Conservation (phyloP, 2,329 filamentous ascomycete genomes). For the Madurella fahalii region DNA sequence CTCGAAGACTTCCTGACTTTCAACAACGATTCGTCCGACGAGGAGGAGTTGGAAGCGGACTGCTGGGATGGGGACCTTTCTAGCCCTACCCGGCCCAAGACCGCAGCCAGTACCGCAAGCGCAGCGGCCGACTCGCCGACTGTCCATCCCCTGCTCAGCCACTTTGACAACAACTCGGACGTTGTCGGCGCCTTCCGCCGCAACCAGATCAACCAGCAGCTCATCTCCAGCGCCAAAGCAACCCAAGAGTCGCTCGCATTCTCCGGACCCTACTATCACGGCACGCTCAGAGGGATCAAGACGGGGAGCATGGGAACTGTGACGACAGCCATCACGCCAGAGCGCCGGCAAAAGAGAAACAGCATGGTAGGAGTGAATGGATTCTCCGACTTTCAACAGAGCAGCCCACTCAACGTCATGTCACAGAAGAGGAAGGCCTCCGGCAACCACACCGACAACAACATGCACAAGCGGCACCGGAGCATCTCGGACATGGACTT, state of each 20-base stretch:
- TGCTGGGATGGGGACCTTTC: conserved; percentile 43
- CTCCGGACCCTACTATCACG: conserved; percentile 56
- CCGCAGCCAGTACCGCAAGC: conserved; percentile 36
- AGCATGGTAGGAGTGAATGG: conserved; percentile 24
- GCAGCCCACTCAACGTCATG: conserved; percentile 47
- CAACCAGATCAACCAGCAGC: conserved; percentile 59
- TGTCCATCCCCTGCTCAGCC: conserved; percentile 54
- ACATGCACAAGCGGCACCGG: conserved; percentile 52
- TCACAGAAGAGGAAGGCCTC: conserved; percentile 55
- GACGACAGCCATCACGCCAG: conserved; percentile 64
- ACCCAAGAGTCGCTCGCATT: conserved; percentile 61
- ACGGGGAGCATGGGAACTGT: conserved; percentile 63
- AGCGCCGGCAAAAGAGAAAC: conserved; percentile 54
- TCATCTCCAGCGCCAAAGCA: conserved; percentile 57
- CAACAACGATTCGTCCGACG: conserved; percentile 57
- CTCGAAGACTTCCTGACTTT: conserved; percentile 72
- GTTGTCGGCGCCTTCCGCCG: conserved; percentile 75
- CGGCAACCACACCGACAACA: conserved; percentile 32
- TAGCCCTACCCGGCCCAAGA: conserved; percentile 44
- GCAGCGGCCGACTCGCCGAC: conserved; percentile 45
- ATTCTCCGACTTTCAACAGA: conserved; percentile 32
- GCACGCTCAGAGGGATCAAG: conserved; percentile 60
- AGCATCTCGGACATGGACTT: conserved; percentile 56
- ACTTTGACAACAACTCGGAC: conserved; percentile 62
- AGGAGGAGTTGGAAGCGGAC: conserved; percentile 49